phyloP scores from a whole-genome alignment of 2,329 filamentous ascomycete species.

The Exophiala spinifera region DNA sequence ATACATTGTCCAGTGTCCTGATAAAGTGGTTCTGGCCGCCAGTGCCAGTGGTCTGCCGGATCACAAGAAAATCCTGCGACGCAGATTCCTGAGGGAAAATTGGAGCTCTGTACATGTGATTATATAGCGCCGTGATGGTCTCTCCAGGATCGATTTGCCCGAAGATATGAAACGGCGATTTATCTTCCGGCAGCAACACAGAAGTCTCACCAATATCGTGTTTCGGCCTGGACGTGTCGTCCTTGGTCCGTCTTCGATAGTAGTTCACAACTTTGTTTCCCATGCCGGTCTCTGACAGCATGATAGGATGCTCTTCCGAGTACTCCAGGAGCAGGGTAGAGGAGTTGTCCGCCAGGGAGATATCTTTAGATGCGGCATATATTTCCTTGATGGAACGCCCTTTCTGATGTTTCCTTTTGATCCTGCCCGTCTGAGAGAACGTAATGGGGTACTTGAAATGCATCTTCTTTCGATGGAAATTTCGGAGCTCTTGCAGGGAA shows the following conservation, averaged over 20 bases:
- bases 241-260: constrained; percentile 78
- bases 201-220: constrained; percentile 82
- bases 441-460: constrained; percentile 66
- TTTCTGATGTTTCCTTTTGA: constrained; percentile 80
- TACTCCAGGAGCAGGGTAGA: constrained; percentile 88
- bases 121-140: constrained; percentile 85
- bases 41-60: constrained; percentile 74
- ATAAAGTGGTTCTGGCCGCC: constrained; percentile 78
- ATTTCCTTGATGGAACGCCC: constrained; percentile 74
- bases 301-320: constrained; percentile 86
- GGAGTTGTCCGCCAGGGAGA: constrained; percentile 86
- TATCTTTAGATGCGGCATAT: constrained; percentile 74
- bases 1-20: constrained; percentile 85
- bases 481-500: constrained; percentile 66
- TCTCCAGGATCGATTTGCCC: constrained; percentile 89
- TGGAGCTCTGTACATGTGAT: constrained; percentile 91
- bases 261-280: constrained; percentile 95
- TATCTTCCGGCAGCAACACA: constrained; percentile 85
- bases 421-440: constrained; percentile 64
- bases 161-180: constrained; percentile 93
- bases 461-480: constrained; percentile 79
- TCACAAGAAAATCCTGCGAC: constrained; percentile 78
- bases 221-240: constrained; percentile 74
- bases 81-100: constrained; percentile 83
- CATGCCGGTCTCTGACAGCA: constrained; percentile 97